Percentiles rank a stretch among this genome's conserved stretches.
Evolutionary conservation across 2,329 filamentous ascomycete genomes (phyloP).

Genomic region (Nemania sp.): DNA sequence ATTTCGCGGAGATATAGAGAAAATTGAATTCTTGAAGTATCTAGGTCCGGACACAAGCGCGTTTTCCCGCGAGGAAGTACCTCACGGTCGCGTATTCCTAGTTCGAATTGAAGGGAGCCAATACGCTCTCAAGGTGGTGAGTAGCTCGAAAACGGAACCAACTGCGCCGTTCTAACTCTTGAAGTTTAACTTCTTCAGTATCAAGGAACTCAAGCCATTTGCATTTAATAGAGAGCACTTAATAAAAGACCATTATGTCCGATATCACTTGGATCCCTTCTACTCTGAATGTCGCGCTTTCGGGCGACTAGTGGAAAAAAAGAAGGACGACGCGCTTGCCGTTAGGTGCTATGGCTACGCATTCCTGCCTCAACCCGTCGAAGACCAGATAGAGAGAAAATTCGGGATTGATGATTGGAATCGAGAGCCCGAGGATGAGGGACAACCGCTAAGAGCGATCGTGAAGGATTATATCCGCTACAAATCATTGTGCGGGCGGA

Average conservation of each 20-base stretch:
- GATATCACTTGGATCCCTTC: slow-evolving; percentile 32
- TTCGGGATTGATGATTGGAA: slow-evolving; percentile 34
- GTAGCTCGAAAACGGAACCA: background rate
- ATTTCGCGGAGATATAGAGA: background rate
- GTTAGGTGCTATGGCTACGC: slow-evolving; percentile 32
- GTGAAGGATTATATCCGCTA: slow-evolving; percentile 29
- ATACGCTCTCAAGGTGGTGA: slow-evolving; percentile 23
- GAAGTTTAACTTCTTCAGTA: slow-evolving; percentile 21
- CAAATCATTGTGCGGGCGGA: background rate
- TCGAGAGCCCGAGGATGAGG: slow-evolving; percentile 22
- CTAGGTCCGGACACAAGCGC: background rate
- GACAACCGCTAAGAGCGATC: slow-evolving; percentile 23
- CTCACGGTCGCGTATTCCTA: slow-evolving; percentile 9
- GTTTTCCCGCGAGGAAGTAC: background rate
- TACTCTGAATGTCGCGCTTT: slow-evolving; percentile 36
- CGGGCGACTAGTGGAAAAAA: slow-evolving; percentile 9
- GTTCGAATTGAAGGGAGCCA: slow-evolving; percentile 2
- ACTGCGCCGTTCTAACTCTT: background rate
- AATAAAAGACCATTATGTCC: slow-evolving; percentile 7
- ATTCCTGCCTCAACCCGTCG: slow-evolving; percentile 14
- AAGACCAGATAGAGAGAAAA: slow-evolving; percentile 13
- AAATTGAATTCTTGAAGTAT: background rate
- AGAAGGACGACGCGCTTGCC: slow-evolving; percentile 27
- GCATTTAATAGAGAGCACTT: background rate
- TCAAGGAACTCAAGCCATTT: background rate